These are phyloP conservation scores for Alloteropsis semialata DNA, from an alignment of 176 grass and related monocot species.

Conservation along the genomic window DNA sequence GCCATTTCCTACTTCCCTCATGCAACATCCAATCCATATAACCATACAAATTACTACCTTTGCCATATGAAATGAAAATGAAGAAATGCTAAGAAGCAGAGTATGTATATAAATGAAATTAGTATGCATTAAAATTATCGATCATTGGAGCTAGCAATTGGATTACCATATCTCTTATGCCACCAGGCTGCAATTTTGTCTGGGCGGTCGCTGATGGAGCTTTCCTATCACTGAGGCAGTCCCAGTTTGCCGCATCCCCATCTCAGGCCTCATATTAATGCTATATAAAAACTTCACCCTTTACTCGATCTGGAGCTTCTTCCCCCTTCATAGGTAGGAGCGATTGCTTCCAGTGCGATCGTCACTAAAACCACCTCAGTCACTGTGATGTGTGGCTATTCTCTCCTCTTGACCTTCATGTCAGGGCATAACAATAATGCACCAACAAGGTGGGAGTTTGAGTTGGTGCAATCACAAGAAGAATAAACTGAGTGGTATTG, in stretches of 20 bases:
- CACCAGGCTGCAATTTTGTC: not conserved
- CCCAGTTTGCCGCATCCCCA: not conserved
- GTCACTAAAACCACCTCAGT: not conserved
- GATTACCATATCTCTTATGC: not conserved
- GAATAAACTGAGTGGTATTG: not conserved
- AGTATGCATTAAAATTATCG: not conserved
- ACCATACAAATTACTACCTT: not conserved
- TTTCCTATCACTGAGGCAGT: not conserved
- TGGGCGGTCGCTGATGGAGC: not conserved
- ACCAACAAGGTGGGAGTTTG: not conserved
- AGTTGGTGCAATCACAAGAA: not conserved
- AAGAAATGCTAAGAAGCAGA: not conserved
- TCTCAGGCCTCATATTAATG: not conserved
- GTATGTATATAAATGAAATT: constrained; percentile 2
- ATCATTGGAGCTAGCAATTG: not conserved
- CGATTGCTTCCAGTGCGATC: not conserved
- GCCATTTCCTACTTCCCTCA: not conserved
- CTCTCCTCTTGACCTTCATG: not conserved
- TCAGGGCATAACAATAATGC: not conserved
- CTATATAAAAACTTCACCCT: not conserved
- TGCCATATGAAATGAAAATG: not conserved
- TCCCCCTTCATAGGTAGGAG: not conserved
- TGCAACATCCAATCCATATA: not conserved
- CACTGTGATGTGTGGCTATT: not conserved
- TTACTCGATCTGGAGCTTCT: not conserved